Evolutionary conservation across 148 eudicot genomes (phyloP), one percentile per base, ranked within the genome.

Genomic region (Talinum fruticosum): DNA sequence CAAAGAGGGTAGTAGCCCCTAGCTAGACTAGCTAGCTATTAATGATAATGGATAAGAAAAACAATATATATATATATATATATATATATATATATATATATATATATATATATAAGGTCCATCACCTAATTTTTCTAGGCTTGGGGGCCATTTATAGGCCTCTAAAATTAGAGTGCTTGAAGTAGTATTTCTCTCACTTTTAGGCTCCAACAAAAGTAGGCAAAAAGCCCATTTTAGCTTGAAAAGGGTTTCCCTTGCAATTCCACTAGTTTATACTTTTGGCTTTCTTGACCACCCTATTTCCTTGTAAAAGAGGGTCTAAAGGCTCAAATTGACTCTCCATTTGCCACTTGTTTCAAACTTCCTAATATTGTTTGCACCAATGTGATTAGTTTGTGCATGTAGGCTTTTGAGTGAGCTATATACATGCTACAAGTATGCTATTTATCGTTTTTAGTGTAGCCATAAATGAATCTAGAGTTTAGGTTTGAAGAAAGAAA

Each of bases 81-180:
- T 35, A 49, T 7, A 10, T 41, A 4, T 5, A 4, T 41, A 10
- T 41, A 24, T 23, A 19, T n/a, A 37, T 71, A 53, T 65, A 36
- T 8, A 32, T 7, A 62, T n/a, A 32, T 34, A 23, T 30, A 24
- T 75, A 62, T 8, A 28, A 75, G 83, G 83, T 70, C 79, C 71
- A 69, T 75, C 44, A 76, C 65, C 47, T 75, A 61, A 32, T 62
- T 33, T 12, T 30, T 10, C 26, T 59, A 16, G 57, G 57, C 57
- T 64, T 16, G 59, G 82, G 82, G 75, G 23, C 75, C 79, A 69
- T 76, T 5, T 34, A 33, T 76, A 72, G 84, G 80, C 62, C 77
- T 23, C 80, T 72, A 57, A 81, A n/a, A 77, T 30, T 38, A 77
- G 74, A 69, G 47, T 68, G 65, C 66, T 68, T 76, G 34, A 67